Evolutionary conservation across 257 asterid species (phyloP).

Genomic region (Petunia secreta): DNA sequence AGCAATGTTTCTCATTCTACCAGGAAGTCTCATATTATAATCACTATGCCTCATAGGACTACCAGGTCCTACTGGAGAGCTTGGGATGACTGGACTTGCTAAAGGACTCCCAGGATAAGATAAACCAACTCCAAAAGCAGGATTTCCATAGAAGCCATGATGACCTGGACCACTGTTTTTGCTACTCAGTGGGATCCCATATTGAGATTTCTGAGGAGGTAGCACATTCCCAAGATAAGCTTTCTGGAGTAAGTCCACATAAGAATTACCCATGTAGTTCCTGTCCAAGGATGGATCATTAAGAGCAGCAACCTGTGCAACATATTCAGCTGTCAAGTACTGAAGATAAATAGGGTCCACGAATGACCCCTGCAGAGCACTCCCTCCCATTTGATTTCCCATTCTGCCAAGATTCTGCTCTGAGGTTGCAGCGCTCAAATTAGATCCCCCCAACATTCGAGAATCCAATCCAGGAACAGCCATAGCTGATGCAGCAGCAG

Average conservation of each 20-base stretch:
- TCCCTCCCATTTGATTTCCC: conserved; percentile 73
- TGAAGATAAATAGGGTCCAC: conserved; percentile 82
- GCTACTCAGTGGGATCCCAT: conserved; percentile 57
- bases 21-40: conserved; percentile 59
- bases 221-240: conserved; percentile 68
- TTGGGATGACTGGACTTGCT: conserved; percentile 62
- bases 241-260: conserved; percentile 82
- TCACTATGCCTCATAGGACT: conserved; percentile 89
- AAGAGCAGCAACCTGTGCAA: conserved; percentile 67
- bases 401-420: conserved; percentile 59
- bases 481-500: conserved; percentile 90
- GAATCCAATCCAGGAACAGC: conserved; percentile 79
- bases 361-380: conserved; percentile 53
- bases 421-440: conserved; percentile 55
- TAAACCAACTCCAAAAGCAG: conserved; percentile 62
- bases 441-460: conserved; percentile 69
- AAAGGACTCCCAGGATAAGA: conserved; percentile 89
- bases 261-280: conserved; percentile 67
- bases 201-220: conserved; percentile 78
- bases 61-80: conserved; percentile 71
- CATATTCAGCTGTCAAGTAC: conserved; percentile 75
- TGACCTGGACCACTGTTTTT: conserved; percentile 59
- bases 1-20: conserved; percentile 72
- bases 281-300: conserved; percentile 70
- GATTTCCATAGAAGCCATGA: conserved; percentile 79